phyloP scores from a whole-genome alignment of 371 early-diverging fungal genomes.

The Agmasoma carcini region DNA sequence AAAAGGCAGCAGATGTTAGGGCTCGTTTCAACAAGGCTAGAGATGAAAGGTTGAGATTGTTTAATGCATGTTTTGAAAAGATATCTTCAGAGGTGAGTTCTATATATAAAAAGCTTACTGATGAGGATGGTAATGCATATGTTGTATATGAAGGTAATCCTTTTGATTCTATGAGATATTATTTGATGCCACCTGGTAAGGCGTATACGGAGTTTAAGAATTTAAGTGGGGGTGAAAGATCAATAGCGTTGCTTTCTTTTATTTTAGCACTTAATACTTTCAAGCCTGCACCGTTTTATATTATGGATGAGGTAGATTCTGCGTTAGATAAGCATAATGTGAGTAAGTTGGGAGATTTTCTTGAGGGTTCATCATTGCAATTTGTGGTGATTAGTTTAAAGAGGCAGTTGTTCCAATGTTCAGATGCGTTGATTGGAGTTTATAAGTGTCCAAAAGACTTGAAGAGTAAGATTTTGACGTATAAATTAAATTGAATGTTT shows the following conservation, averaged over 20 bases:
- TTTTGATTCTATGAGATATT: constrained; percentile 79
- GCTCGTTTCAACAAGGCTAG: constrained; percentile 65
- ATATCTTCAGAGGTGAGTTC: constrained; percentile 69
- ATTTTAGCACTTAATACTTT: constrained; percentile 84
- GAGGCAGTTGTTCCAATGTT: constrained; percentile 73
- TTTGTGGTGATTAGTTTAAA: constrained; percentile 95
- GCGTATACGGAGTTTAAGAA: constrained; percentile 93
- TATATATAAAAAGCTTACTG: constrained; percentile 81
- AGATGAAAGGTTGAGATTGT: constrained; percentile 62
- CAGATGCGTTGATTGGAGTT: constrained; percentile 82
- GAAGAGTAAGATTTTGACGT: constrained; percentile 18
- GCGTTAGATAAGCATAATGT: constrained; percentile 94
- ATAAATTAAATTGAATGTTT: too few relatives aligned
- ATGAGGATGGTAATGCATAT: constrained; percentile 60
- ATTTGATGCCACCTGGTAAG: constrained; percentile 97
- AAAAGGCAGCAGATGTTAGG: constrained; percentile 41
- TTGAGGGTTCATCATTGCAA: constrained; percentile 58
- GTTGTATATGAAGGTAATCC: constrained; percentile 84
- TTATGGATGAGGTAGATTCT: constrained; percentile 96
- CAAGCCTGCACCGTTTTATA: constrained; percentile 80
- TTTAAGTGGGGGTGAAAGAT: constrained; percentile 95
- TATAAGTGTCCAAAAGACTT: constrained; percentile 55
- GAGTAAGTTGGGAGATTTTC: constrained; percentile 68
- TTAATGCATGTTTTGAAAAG: constrained; percentile 71
- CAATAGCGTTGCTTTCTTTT: constrained; percentile 78